phyloP scores from a whole-genome alignment of 805 yeast species.

The Nakazawaea ernobii region DNA sequence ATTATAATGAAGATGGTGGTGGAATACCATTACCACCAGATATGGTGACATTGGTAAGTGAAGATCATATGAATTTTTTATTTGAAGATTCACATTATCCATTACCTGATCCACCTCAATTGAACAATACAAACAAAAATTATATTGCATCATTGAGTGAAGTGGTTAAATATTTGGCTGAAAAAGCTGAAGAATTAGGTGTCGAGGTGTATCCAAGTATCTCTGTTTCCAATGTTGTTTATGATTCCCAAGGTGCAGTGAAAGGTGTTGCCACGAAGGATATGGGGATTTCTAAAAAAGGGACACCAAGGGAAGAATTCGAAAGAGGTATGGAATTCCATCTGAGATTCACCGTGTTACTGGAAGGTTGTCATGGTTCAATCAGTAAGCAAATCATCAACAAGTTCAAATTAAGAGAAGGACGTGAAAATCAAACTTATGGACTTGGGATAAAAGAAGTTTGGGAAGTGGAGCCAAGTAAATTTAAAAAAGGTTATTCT shows the following conservation, averaged over 20 bases:
- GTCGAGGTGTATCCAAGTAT: conserved; percentile 92
- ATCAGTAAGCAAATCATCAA: conserved; percentile 71
- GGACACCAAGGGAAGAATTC: conserved; percentile 74
- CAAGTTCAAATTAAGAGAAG: conserved; percentile 61
- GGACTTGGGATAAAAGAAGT: conserved; percentile 96
- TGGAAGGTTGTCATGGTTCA: conserved; percentile 99
- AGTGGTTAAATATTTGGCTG: conserved; percentile 77
- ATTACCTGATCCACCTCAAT: conserved; percentile 90
- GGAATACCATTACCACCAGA: conserved; percentile 79
- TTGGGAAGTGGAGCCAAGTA: conserved; percentile 87
- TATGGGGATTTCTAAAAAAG: conserved; percentile 74
- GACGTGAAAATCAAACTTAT: conserved; percentile 75
- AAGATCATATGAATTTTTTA: conserved; percentile 69
- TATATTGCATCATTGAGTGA: conserved; percentile 79
- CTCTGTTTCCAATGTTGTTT: conserved; percentile 74
- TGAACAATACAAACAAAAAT: conserved; percentile 75
- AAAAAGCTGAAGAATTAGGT: conserved; percentile 87
- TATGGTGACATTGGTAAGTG: conserved; percentile 65
- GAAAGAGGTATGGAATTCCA: conserved; percentile 98
- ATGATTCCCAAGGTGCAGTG: conserved; percentile 54
- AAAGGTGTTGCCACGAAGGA: conserved; percentile 93
- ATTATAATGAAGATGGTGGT: conserved; percentile 39
- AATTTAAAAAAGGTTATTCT: conserved; percentile 74
- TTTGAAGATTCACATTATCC: conserved; percentile 57
- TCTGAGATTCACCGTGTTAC: conserved; percentile 81